These are phyloP conservation scores for Rosa rugosa DNA, from an alignment of 306 rosid genomes.

Conservation along the genomic window DNA sequence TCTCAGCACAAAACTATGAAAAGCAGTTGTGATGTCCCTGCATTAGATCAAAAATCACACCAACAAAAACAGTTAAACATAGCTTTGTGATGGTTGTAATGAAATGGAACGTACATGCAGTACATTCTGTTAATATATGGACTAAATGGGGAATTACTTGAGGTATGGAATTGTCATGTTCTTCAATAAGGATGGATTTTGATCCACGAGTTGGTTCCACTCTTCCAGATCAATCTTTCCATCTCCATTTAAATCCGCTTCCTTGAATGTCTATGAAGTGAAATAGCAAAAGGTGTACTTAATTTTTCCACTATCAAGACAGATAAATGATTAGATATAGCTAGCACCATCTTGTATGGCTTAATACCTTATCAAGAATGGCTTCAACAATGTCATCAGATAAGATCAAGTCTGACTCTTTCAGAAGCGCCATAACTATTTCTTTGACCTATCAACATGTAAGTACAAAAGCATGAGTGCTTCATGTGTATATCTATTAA, in stretches of 20 bases:
- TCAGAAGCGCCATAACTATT: conserved; percentile 50
- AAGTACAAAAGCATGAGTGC: neutral
- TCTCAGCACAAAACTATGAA: conserved; percentile 37
- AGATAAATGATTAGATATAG: neutral
- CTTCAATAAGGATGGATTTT: conserved; percentile 54
- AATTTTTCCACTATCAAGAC: neutral
- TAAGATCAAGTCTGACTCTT: conserved; percentile 53
- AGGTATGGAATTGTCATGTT: conserved; percentile 67
- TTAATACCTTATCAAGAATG: conserved; percentile 47
- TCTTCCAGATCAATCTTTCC: conserved; percentile 54
- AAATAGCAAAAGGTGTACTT: neutral
- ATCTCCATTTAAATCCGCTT: conserved; percentile 59
- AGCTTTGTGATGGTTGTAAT: neutral
- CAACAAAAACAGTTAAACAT: neutral
- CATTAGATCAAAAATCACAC: conserved; percentile 6
- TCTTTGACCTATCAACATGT: conserved; percentile 41
- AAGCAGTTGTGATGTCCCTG: conserved; percentile 48
- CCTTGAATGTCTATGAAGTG: conserved; percentile 42
- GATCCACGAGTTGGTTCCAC: conserved; percentile 39
- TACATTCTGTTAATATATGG: neutral
- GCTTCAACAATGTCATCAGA: conserved; percentile 46
- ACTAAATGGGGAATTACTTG: conserved; percentile 29
- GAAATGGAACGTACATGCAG: neutral
- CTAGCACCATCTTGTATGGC: neutral
- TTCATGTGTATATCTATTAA: neutral